Evolutionary conservation across 192 early-diverging fungal species (phyloP).

Genomic region (Gigaspora rosea): DNA sequence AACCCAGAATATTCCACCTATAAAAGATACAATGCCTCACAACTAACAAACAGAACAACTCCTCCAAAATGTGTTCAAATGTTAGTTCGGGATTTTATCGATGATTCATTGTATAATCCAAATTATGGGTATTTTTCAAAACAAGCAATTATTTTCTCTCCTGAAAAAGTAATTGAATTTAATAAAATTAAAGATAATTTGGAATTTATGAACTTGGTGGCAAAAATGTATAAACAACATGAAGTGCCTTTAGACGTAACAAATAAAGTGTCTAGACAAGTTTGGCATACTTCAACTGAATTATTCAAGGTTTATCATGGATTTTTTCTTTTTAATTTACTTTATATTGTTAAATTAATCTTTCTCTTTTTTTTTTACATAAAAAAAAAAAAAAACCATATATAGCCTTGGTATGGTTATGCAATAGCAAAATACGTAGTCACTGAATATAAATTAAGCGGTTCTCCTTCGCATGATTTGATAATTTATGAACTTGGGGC

Average conservation of each 20-base stretch:
- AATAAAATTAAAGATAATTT: conserved; percentile 64
- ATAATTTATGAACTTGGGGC: conserved; percentile 95
- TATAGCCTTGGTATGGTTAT: conserved; percentile 87
- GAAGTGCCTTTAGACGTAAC: conserved; percentile 76
- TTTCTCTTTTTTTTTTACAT: neutral
- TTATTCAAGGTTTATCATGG: conserved; percentile 69
- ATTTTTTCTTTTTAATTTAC: no score
- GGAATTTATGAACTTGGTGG: conserved; percentile 73
- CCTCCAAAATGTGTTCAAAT: conserved; percentile 65
- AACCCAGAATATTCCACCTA: conserved; percentile 43
- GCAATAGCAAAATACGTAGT: conserved; percentile 89
- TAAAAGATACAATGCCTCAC: conserved; percentile 53
- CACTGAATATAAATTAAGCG: conserved; percentile 68
- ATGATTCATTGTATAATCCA: conserved; percentile 94
- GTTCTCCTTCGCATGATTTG: conserved; percentile 64
- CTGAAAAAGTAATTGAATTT: conserved; percentile 65
- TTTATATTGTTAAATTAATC: neutral
- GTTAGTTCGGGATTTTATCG: conserved; percentile 88
- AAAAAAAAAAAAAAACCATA: neutral
- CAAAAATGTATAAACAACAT: conserved; percentile 76
- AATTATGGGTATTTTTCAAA: conserved; percentile 97
- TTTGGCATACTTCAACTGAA: conserved; percentile 99
- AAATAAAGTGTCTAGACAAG: conserved; percentile 75
- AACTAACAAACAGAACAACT: conserved; percentile 36
- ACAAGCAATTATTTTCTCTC: conserved; percentile 82